These are phyloP conservation scores for Cystobasidium ongulense DNA, from an alignment of 768 basidiomycete genomes.

Conservation along the genomic window DNA sequence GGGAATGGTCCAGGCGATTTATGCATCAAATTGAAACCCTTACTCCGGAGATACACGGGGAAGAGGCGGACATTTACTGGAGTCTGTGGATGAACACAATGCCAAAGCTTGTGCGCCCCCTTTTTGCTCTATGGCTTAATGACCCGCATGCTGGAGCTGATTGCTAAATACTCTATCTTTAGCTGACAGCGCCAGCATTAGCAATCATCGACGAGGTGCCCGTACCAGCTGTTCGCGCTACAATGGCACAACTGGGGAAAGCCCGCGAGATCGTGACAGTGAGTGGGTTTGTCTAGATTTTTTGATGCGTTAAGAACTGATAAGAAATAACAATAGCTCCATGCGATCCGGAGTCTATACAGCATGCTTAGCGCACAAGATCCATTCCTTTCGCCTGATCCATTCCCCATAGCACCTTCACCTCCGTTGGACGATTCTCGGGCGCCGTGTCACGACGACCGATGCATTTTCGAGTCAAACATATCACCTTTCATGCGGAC, in stretches of 20 bases:
- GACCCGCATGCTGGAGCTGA: too few relatives aligned
- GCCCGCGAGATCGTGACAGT: not conserved
- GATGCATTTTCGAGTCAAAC: slow-evolving; percentile 36
- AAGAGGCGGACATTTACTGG: slow-evolving; percentile 33
- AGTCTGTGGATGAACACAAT: slow-evolving; percentile 36
- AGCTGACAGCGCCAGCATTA: slow-evolving; percentile 10
- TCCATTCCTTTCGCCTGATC: slow-evolving; percentile 23
- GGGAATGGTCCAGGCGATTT: not conserved
- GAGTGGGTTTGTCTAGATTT: not conserved
- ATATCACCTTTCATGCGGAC: slow-evolving; percentile 33
- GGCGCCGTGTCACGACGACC: slow-evolving; percentile 35
- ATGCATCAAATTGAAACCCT: not conserved
- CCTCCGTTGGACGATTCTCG: slow-evolving; percentile 32
- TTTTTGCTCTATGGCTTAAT: too few relatives aligned
- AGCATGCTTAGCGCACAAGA: slow-evolving; percentile 25
- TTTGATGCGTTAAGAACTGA: not conserved
- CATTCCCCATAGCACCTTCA: slow-evolving; percentile 33
- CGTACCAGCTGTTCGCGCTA: not conserved
- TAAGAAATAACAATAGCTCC: slow-evolving; percentile 2
- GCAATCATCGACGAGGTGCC: not conserved
- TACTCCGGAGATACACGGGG: not conserved
- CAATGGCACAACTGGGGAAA: not conserved
- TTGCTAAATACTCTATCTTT: too few relatives aligned
- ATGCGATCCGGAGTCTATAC: slow-evolving; percentile 28
- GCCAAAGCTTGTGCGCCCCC: slow-evolving; percentile 32